Evolutionary conservation across 208 protist species (phyloP).

Genomic region (Novymonas esmeraldas): DNA sequence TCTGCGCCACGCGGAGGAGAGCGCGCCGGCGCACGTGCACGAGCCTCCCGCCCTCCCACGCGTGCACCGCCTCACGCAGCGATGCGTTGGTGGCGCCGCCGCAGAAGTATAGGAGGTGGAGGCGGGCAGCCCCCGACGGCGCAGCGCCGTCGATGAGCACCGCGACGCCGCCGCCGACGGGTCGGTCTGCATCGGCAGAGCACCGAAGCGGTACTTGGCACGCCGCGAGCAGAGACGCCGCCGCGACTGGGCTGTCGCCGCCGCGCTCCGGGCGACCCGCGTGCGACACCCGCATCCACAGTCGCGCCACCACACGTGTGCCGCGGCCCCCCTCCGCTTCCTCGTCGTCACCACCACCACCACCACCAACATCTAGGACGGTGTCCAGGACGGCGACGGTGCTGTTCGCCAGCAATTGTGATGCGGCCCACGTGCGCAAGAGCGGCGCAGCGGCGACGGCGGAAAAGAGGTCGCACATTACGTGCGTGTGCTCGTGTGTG

Average conservation of each 20-base stretch:
- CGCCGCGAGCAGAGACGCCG: neutral
- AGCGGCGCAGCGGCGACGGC: neutral
- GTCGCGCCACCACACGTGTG: constrained; percentile 5
- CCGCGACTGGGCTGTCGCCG: neutral
- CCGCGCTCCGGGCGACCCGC: neutral
- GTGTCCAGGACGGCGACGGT: constrained; percentile 1
- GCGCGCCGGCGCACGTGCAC: neutral
- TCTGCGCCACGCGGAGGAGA: constrained; percentile 12
- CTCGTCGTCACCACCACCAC: neutral
- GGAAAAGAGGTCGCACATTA: constrained; percentile 15
- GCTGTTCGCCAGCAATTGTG: neutral
- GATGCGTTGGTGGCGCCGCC: neutral
- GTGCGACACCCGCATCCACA: constrained; percentile 15
- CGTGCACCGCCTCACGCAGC: constrained; percentile 18
- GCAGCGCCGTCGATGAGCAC: neutral
- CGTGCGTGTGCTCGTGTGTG: neutral
- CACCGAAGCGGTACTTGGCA: constrained; percentile 14
- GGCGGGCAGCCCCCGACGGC: neutral
- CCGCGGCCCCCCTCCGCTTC: no score
- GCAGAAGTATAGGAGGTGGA: constrained; percentile 21
- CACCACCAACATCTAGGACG: neutral
- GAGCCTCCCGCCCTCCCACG: constrained; percentile 6
- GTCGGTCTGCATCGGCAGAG: neutral
- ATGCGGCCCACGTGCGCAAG: neutral
- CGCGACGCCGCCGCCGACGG: neutral